phyloP scores from a whole-genome alignment of 2,329 filamentous ascomycete genomes.

The Aspergillus floridensis region DNA sequence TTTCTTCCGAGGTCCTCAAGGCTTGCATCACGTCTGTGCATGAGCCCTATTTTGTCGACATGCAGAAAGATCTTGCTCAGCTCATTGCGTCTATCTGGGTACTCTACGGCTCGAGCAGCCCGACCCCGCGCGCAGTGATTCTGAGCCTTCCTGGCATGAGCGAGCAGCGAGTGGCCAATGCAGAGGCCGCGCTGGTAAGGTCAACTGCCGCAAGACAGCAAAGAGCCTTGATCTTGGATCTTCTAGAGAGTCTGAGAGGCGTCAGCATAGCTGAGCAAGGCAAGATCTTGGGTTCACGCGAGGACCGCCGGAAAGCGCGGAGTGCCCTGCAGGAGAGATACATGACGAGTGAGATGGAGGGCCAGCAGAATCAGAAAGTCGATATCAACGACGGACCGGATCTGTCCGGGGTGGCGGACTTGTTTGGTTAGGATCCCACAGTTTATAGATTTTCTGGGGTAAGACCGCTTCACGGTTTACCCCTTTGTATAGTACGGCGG shows the following conservation, averaged over 20 bases:
- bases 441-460: not conserved
- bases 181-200: conserved; percentile 57
- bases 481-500: conserved; percentile 20
- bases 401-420: conserved; percentile 52
- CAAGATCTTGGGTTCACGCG: conserved; percentile 59
- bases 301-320: conserved; percentile 43
- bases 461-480: not conserved
- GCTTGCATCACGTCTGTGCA: conserved; percentile 87
- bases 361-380: conserved; percentile 40
- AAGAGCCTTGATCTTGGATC: conserved; percentile 74
- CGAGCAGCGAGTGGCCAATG: conserved; percentile 62
- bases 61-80: conserved; percentile 85
- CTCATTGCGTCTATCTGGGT: conserved; percentile 83
- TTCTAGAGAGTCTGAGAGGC: conserved; percentile 82
- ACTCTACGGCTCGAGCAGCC: conserved; percentile 67
- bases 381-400: conserved; percentile 50
- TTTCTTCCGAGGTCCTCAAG: conserved; percentile 82
- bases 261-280: conserved; percentile 93
- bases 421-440: conserved; percentile 45
- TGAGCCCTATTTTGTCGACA: conserved; percentile 93
- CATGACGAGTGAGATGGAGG: conserved; percentile 44
- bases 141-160: conserved; percentile 75
- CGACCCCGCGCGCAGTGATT: conserved; percentile 73
- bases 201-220: conserved; percentile 68
- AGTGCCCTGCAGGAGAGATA: conserved; percentile 44